Percentiles rank a stretch among this genome's conserved stretches.
Evolutionary conservation across 2,329 filamentous ascomycete species (phyloP).

Genomic region (Aspergillus floridensis): DNA sequence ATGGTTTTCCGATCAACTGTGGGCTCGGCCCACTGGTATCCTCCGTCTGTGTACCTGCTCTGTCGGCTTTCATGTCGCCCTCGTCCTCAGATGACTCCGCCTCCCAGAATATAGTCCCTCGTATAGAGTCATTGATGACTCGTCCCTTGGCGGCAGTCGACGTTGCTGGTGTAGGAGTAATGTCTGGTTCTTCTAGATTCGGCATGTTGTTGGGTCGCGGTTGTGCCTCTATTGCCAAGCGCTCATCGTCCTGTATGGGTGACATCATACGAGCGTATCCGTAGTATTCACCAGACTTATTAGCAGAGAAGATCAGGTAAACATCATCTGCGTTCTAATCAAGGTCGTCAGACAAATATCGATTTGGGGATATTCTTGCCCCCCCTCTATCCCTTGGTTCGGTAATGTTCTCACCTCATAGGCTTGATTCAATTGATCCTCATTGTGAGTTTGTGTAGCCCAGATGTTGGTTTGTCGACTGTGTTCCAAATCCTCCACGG

Average conservation of each 20-base stretch:
- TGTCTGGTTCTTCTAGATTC: slow-evolving; percentile 69
- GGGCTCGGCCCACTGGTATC: slow-evolving; percentile 43
- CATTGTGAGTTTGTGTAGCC: slow-evolving; percentile 94
- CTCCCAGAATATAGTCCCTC: slow-evolving; percentile 98
- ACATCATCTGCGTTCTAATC: slow-evolving; percentile 73
- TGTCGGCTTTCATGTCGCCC: slow-evolving; percentile 34
- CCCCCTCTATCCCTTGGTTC: background rate
- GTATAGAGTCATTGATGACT: slow-evolving; percentile 87
- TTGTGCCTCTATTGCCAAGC: slow-evolving; percentile 66
- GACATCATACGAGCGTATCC: slow-evolving; percentile 91
- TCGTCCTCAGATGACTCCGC: slow-evolving; percentile 60
- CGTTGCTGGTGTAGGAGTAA: slow-evolving; percentile 75
- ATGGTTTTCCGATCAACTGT: slow-evolving; percentile 85
- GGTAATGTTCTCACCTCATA: slow-evolving; percentile 61
- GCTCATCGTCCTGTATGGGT: slow-evolving; percentile 73
- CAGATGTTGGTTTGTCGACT: slow-evolving; percentile 86
- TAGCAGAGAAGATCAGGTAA: slow-evolving; percentile 91
- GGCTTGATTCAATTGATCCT: slow-evolving; percentile 75
- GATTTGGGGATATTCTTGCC: background rate
- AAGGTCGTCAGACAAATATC: background rate
- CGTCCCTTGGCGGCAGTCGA: slow-evolving; percentile 75
- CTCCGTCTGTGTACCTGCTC: slow-evolving; percentile 47
- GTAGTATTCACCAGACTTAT: slow-evolving; percentile 96
- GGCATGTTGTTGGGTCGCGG: slow-evolving; percentile 60
- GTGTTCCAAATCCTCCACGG: slow-evolving; percentile 81